These are phyloP conservation scores for Lactarius psammicola DNA, from an alignment of 768 basidiomycete species.

Conservation along the genomic window DNA sequence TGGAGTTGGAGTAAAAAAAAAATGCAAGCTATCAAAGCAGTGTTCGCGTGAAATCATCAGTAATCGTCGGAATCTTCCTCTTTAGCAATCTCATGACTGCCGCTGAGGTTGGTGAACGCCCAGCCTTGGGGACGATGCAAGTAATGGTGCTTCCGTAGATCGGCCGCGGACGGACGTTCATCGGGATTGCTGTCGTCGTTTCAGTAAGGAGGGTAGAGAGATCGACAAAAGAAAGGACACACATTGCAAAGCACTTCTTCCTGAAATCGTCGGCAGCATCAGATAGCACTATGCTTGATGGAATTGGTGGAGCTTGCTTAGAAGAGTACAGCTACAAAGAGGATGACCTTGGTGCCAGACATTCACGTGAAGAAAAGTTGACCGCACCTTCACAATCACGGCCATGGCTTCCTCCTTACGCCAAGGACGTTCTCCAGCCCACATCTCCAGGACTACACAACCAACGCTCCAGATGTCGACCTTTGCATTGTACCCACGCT, in stretches of 20 bases:
- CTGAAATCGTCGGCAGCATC: slow-evolving; percentile 83
- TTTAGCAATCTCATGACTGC: slow-evolving; percentile 29
- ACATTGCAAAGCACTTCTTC: slow-evolving; percentile 87
- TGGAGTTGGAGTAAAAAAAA: slow-evolving; percentile 2
- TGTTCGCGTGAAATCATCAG: slow-evolving; percentile 26
- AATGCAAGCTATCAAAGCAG: slow-evolving; percentile 21
- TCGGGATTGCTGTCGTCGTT: slow-evolving; percentile 63
- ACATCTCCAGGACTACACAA: slow-evolving; percentile 99
- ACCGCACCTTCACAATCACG: slow-evolving; percentile 87
- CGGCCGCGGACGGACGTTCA: slow-evolving; percentile 74
- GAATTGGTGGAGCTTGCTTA: slow-evolving; percentile 85
- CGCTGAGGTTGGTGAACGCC: slow-evolving; percentile 64
- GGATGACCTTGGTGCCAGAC: slow-evolving; percentile 3
- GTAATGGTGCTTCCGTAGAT: slow-evolving; percentile 79
- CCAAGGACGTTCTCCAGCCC: slow-evolving; percentile 96
- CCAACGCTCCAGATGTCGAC: slow-evolving; percentile 99
- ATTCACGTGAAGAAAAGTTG: neutral
- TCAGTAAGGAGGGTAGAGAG: neutral
- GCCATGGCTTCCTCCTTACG: slow-evolving; percentile 83
- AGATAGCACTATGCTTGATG: slow-evolving; percentile 74
- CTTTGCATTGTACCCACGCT: slow-evolving; percentile 93
- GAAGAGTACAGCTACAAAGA: slow-evolving; percentile 71
- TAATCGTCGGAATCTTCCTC: slow-evolving; percentile 24
- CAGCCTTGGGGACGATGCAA: slow-evolving; percentile 69
- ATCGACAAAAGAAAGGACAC: slow-evolving; percentile 34